Evolutionary conservation across 2,329 filamentous ascomycete genomes (phyloP).

Genomic region (Aspergillus sclerotialis): DNA sequence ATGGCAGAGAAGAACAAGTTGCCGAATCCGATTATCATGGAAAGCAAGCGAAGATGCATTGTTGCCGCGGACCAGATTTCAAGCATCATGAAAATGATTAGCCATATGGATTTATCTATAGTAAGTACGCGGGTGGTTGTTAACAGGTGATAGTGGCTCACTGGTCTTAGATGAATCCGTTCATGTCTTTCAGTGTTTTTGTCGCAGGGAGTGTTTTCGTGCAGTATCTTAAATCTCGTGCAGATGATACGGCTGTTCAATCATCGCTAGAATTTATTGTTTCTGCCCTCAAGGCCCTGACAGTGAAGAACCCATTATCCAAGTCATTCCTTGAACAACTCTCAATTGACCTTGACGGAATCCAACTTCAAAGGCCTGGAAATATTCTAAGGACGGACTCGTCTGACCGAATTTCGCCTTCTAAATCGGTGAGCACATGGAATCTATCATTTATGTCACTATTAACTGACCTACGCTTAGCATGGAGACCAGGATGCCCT

Average conservation of each 20-base stretch:
- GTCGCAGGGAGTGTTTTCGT: constrained; percentile 94
- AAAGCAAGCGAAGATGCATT: constrained; percentile 89
- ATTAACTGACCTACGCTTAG: too few species aligned
- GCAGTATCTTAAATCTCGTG: constrained; percentile 91
- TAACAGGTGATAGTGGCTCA: constrained; percentile 7
- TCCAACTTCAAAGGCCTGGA: constrained; percentile 23
- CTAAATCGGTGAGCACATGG: too few species aligned
- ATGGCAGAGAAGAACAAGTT: constrained; percentile 87
- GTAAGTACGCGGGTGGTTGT: constrained; percentile 47
- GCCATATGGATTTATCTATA: constrained; percentile 74
- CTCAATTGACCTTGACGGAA: constrained; percentile 76
- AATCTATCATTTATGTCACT: too few species aligned
- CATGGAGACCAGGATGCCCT: too few species aligned
- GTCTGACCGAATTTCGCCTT: background rate
- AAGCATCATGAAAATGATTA: constrained; percentile 90
- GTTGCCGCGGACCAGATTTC: constrained; percentile 90
- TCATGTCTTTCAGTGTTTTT: constrained; percentile 91
- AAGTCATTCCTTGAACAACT: constrained; percentile 92
- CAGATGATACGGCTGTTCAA: constrained; percentile 68
- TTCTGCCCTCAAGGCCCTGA: constrained; percentile 82
- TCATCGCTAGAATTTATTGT: constrained; percentile 87
- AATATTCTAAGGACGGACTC: background rate
- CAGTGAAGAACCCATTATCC: constrained; percentile 79
- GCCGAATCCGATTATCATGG: constrained; percentile 67
- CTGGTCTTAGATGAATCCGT: constrained; percentile 73